Evolutionary conservation across 2,329 filamentous ascomycete genomes (phyloP).

Genomic region (Diaporthe destruens): DNA sequence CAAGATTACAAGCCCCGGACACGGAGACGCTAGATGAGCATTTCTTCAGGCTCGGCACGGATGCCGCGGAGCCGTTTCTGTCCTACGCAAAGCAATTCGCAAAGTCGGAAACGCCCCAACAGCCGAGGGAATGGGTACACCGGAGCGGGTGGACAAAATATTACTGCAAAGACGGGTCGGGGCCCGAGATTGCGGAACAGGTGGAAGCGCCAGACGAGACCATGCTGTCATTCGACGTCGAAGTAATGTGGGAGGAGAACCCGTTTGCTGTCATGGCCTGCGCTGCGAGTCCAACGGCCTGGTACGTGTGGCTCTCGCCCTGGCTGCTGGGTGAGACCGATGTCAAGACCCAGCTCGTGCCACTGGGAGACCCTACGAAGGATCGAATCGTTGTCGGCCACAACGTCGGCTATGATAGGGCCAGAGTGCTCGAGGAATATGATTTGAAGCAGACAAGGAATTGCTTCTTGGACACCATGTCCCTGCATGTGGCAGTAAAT

Average conservation of each 20-base stretch:
- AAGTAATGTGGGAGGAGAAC: slow-evolving; percentile 95
- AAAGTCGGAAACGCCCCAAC: slow-evolving; percentile 67
- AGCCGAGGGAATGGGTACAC: slow-evolving; percentile 78
- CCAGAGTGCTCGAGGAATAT: slow-evolving; percentile 91
- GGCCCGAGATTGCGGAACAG: slow-evolving; percentile 62
- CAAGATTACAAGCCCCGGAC: slow-evolving; percentile 75
- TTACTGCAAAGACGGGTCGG: slow-evolving; percentile 75
- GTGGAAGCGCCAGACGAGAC: slow-evolving; percentile 83
- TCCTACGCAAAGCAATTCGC: slow-evolving; percentile 81
- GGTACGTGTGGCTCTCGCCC: slow-evolving; percentile 98
- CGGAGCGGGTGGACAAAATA: slow-evolving; percentile 97
- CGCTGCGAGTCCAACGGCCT: slow-evolving; percentile 87
- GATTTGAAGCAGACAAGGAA: slow-evolving; percentile 84
- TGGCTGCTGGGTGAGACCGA: slow-evolving; percentile 90
- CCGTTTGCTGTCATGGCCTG: slow-evolving; percentile 97
- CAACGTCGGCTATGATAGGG: slow-evolving; percentile 95
- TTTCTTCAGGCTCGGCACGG: slow-evolving; percentile 88
- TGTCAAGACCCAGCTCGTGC: slow-evolving; percentile 83
- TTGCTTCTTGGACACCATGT: slow-evolving; percentile 97
- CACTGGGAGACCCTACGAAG: slow-evolving; percentile 81
- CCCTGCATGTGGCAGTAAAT: slow-evolving; percentile 95
- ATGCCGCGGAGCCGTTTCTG: slow-evolving; percentile 88
- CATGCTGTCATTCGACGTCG: slow-evolving; percentile 93
- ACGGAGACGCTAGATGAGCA: slow-evolving; percentile 86
- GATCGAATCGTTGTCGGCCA: slow-evolving; percentile 89